A percentile compares a stretch with the other conserved stretches of the same genome.
These are phyloP conservation scores for Pythium phragmiticola DNA, from an alignment of 352 stramenopile genomes.

Conservation along the genomic window DNA sequence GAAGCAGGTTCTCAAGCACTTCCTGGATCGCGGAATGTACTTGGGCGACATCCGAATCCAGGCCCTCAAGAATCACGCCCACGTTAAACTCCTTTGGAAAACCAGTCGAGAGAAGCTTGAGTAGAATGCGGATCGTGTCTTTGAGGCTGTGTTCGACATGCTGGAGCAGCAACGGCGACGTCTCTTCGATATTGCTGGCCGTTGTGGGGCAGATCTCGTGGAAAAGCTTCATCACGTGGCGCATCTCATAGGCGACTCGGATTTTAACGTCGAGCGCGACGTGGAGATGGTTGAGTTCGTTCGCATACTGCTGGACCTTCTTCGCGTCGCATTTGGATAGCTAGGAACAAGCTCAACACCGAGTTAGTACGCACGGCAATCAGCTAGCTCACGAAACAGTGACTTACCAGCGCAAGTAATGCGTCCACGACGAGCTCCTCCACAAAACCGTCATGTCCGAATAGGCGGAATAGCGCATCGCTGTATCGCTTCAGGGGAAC, in stretches of 20 bases:
- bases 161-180: constrained; percentile 67
- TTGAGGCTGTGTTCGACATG: constrained; percentile 80
- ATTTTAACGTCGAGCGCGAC: constrained; percentile 69
- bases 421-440: constrained; percentile 73
- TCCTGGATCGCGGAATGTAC: constrained; percentile 83
- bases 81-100: constrained; percentile 86
- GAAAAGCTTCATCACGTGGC: constrained; percentile 70
- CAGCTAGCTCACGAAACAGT: not conserved
- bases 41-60: constrained; percentile 70
- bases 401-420: constrained; percentile 52
- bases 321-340: constrained; percentile 53
- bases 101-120: constrained; percentile 78
- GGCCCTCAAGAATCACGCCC: constrained; percentile 72
- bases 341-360: constrained; percentile 23
- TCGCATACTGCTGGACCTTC: constrained; percentile 51
- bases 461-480: constrained; percentile 63
- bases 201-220: constrained; percentile 68
- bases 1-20: constrained; percentile 79
- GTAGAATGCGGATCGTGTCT: constrained; percentile 61
- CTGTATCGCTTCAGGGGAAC: constrained; percentile 20
- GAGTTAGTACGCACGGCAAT: not conserved
- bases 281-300: constrained; percentile 52
- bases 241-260: constrained; percentile 71
- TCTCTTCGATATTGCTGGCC: constrained; percentile 74
- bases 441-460: constrained; percentile 58